Evolutionary conservation across 228 moss, liverwort and hornwort genomes (phyloP).

Genomic region (Sphagnum fallax): DNA sequence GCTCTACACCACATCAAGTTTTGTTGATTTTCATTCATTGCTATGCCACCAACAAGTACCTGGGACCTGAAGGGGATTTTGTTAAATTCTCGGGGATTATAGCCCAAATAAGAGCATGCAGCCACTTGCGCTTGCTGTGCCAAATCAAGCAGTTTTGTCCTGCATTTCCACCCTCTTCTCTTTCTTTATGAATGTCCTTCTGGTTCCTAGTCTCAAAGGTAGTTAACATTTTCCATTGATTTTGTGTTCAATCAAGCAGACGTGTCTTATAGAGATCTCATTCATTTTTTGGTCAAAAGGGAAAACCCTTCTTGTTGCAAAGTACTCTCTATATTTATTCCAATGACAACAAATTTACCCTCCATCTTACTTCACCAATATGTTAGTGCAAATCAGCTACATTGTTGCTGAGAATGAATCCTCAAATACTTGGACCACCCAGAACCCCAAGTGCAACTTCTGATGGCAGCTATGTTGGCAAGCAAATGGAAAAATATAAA

Average conservation of each 20-base stretch:
- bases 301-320: not conserved
- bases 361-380: no score
- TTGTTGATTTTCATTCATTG: no score
- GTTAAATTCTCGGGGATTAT: slow-evolving; percentile 32
- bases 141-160: slow-evolving; percentile 28
- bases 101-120: slow-evolving; percentile 49
- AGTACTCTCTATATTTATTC: not conserved
- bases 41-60: slow-evolving; percentile 15
- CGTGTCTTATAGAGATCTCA: not conserved
- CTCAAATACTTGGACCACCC: not conserved
- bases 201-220: not conserved
- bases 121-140: slow-evolving; percentile 53
- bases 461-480: not conserved
- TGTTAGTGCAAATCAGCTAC: not conserved
- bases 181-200: not conserved
- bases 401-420: not conserved
- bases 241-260: not conserved
- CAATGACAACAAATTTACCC: not conserved
- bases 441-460: not conserved
- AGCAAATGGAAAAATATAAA: no score
- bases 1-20: no score
- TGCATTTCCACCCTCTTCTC: not conserved
- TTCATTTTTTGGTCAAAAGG: not conserved
- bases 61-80: slow-evolving; percentile 18
- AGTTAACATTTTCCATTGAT: not conserved